These are phyloP conservation scores for Alnus glutinosa DNA, from an alignment of 306 rosid genomes.

Conservation along the genomic window DNA sequence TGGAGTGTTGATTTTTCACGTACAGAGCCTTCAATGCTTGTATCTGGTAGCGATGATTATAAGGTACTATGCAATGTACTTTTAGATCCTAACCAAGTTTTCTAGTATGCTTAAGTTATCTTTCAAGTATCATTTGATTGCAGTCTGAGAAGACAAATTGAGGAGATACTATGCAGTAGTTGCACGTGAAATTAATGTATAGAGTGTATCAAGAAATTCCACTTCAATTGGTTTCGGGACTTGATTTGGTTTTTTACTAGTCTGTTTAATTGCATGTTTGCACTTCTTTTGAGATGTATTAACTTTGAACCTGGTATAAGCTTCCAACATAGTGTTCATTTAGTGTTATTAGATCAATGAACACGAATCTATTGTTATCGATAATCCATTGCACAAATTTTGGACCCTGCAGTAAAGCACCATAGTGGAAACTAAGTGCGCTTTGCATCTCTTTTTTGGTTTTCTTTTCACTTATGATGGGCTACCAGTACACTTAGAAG, in stretches of 20 bases:
- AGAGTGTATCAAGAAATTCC: neutral
- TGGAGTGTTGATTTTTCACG: slow-evolving; percentile 99
- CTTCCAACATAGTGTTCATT: neutral
- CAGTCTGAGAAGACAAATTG: neutral
- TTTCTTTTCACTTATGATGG: neutral
- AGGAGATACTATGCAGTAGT: neutral
- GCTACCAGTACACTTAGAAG: neutral
- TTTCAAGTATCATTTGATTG: neutral
- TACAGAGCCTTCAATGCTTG: slow-evolving; percentile 94
- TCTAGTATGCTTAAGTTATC: slow-evolving; percentile 20
- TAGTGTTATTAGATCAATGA: neutral
- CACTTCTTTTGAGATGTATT: neutral
- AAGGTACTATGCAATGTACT: slow-evolving; percentile 53
- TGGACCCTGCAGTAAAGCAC: neutral
- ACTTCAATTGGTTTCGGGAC: neutral
- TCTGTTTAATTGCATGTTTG: neutral
- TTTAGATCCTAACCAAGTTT: slow-evolving; percentile 19
- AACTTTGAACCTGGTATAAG: neutral
- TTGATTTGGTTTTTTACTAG: neutral
- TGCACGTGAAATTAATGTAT: neutral
- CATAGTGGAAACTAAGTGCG: neutral
- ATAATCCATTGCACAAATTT: neutral
- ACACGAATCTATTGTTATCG: neutral
- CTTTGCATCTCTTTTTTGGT: neutral
- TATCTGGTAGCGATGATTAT: slow-evolving; percentile 98